Base-by-base conservation (phyloP, 2,329 filamentous ascomycete genomes). In the Alternaria brassicae region DNA sequence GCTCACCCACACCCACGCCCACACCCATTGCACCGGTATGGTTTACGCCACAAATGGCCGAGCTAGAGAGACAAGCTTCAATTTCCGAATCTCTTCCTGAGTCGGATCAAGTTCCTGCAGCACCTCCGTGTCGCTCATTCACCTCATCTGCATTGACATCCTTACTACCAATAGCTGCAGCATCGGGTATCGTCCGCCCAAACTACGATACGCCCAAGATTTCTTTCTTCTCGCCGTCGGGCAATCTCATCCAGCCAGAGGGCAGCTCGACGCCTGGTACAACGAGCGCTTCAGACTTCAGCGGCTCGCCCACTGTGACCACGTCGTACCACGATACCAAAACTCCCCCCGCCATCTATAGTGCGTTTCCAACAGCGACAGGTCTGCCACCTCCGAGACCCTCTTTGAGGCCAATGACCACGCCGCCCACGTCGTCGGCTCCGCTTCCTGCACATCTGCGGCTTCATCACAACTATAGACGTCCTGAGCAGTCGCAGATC, bases 131-230 rank as follows among this genome's bases (percentile, higher is more conserved):
- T 51, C 67, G 53, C 42, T 72, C 68, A 3, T 69, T 78, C 23
- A 74, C 65, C 5, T 79, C 77, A 10, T 74, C 72, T 32, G 77
- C 76, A n/a, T 60, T 79, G 17, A 71, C 72, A 5, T 66, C 72
- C 40, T 68, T 79, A 34, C 64, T 79, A 23, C 76, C 76, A 17
- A 72, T 79, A 56, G 77, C 77, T 21, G 75, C 70, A 47, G 72
- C 75, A 21, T 72, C 74, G 37, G 77, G 76, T 19, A 75, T 79
- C 40, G 66, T 77, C 44, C 72, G 61, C 13, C 61, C 63, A 15
- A 72, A 72, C 52, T 63, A 68, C 45, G 60, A 67, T 17, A 69
- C 67, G 36, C 68, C 76, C 13, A 70, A 62, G 39, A 63, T 73
- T 36, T 76, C 73, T 6, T 74, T 74, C 67, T 73, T 67, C 56